A percentile compares a stretch with the other conserved stretches of the same genome.
Evolutionary conservation across 2,329 filamentous ascomycete genomes (phyloP).

Genomic region (Colletotrichum gigasporum): DNA sequence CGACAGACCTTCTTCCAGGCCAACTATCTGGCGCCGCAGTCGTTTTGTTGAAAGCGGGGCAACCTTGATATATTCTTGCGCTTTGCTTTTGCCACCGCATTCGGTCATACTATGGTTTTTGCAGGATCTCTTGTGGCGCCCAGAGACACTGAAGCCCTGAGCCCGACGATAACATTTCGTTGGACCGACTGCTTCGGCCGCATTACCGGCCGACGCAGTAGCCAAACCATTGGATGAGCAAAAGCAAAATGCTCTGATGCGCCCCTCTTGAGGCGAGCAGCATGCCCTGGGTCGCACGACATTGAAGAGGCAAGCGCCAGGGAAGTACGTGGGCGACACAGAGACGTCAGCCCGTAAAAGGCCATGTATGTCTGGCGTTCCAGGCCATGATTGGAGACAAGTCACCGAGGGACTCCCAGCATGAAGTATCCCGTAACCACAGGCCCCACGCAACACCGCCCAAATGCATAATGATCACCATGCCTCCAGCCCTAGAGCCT

Average conservation of each 20-base stretch:
- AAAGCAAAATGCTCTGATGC: background rate
- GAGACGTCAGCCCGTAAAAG: constrained; percentile 1
- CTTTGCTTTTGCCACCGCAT: constrained; percentile 1
- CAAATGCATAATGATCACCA: background rate
- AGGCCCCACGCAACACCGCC: background rate
- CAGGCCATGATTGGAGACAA: background rate
- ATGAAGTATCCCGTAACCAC: too few species aligned
- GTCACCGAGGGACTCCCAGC: background rate
- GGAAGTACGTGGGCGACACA: background rate
- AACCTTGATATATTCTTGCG: background rate
- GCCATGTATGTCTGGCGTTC: background rate
- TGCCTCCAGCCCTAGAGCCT: background rate
- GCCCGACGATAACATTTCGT: background rate
- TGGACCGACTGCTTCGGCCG: background rate
- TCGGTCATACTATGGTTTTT: background rate
- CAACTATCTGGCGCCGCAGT: background rate
- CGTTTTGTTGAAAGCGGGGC: constrained; percentile 3
- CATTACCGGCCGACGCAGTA: background rate
- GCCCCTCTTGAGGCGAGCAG: background rate
- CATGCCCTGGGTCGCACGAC: background rate
- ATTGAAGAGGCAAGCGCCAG: background rate
- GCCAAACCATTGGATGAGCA: constrained; percentile 5
- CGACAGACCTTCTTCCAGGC: background rate
- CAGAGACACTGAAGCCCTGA: background rate
- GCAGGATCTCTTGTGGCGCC: background rate